Conservation (phyloP, 176 grass and related monocot species). For the Typha latifolia region DNA sequence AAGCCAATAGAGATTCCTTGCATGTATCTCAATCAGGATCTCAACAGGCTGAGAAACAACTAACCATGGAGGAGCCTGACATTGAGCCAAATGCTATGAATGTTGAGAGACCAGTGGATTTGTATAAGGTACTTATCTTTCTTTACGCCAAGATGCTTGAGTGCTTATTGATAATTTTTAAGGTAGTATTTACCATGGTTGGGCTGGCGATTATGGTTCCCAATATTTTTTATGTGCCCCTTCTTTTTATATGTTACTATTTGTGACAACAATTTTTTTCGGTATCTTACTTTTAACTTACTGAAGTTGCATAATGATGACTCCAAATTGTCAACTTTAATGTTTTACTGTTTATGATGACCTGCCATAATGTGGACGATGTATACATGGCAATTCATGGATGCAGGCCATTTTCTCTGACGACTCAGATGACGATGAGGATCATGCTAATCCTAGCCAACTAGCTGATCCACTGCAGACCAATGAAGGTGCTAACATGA, state of each 20-base stretch:
- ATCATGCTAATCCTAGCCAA: conserved; percentile 28
- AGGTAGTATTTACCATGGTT: neutral
- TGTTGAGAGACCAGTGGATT: conserved; percentile 79
- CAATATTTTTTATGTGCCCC: no score
- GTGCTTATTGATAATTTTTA: no score
- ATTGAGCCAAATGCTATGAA: conserved; percentile 28
- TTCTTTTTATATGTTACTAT: no score
- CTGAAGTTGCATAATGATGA: neutral
- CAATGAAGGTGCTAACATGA: conserved; percentile 84
- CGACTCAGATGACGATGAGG: conserved; percentile 72
- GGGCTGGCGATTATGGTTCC: neutral
- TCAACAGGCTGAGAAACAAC: conserved; percentile 29
- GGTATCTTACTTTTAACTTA: neutral
- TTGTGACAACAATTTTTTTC: neutral
- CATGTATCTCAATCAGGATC: conserved; percentile 27
- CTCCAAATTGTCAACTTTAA: neutral
- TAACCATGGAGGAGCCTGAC: conserved; percentile 26
- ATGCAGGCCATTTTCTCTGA: conserved; percentile 95
- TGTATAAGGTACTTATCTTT: conserved; percentile 61
- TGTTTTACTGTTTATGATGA: conserved; percentile 6
- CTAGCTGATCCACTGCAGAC: conserved; percentile 47
- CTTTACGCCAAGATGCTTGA: neutral
- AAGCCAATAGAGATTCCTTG: conserved; percentile 26
- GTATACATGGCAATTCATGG: neutral
- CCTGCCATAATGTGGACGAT: neutral